Conservation (phyloP, 768 basidiomycete species). For the Hygrocybe punicea region DNA sequence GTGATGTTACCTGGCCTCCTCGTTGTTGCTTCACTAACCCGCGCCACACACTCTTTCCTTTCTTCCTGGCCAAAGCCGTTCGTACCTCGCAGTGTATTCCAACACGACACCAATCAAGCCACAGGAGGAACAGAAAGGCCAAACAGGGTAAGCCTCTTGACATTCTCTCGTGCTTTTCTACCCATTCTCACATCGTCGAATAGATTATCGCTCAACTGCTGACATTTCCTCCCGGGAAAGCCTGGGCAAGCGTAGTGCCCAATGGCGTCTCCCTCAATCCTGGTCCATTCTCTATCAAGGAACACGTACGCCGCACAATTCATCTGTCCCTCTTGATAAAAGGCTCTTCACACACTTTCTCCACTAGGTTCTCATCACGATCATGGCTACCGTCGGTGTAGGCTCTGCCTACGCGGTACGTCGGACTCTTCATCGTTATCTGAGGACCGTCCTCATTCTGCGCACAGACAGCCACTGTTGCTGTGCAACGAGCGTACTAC, state of each 20-base stretch:
- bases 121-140: no score
- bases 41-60: no score
- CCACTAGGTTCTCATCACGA: constrained; percentile 51
- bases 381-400: constrained; percentile 43
- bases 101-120: no score
- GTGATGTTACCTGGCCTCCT: no score
- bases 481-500: constrained; percentile 74
- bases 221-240: constrained; percentile 60
- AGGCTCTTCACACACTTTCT: constrained; percentile 11
- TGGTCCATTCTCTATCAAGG: constrained; percentile 73
- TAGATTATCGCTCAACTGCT: constrained; percentile 67
- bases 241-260: constrained; percentile 55
- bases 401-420: constrained; percentile 56
- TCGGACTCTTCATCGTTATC: background rate
- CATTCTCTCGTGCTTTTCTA: constrained; percentile 22
- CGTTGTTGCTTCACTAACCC: no score
- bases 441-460: background rate
- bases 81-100: no score
- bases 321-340: constrained; percentile 21
- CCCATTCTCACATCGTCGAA: background rate
- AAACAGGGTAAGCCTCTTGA: constrained; percentile 36
- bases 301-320: constrained; percentile 56
- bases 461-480: constrained; percentile 57
- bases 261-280: constrained; percentile 55
- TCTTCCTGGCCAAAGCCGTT: no score